Percentiles rank a stretch among this genome's conserved stretches.
Evolutionary conservation across 2,329 filamentous ascomycete genomes (phyloP).

Genomic region (Alternaria dauci): DNA sequence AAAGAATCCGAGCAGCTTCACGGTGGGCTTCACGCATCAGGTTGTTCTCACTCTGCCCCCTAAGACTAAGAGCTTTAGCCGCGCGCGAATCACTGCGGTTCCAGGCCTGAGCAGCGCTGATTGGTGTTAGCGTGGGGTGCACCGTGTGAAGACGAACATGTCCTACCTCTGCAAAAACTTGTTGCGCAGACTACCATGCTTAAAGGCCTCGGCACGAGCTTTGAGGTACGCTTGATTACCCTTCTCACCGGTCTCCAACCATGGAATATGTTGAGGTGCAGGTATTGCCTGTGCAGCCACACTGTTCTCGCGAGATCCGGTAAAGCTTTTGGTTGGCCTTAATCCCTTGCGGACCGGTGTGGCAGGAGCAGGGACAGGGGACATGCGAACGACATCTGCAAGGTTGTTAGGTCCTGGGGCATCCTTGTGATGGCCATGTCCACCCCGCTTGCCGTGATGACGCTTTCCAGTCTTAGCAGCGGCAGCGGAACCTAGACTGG

Average conservation of each 20-base stretch:
- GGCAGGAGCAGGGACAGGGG: constrained; percentile 78
- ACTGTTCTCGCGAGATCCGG: constrained; percentile 77
- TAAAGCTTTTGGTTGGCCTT: constrained; percentile 71
- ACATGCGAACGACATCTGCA: constrained; percentile 95
- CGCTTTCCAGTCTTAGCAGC: constrained; percentile 82
- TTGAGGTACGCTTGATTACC: constrained; percentile 96
- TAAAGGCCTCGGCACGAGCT: constrained; percentile 93
- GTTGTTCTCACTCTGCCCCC: constrained; percentile 95
- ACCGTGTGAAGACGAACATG: background rate
- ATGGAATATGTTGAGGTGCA: constrained; percentile 90
- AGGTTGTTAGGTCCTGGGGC: constrained; percentile 72
- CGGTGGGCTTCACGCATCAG: constrained; percentile 97
- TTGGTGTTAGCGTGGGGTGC: constrained; percentile 17
- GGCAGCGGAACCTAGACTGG: constrained; percentile 79
- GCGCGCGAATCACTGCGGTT: constrained; percentile 96
- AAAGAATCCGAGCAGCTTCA: constrained; percentile 88
- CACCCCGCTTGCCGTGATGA: constrained; percentile 89
- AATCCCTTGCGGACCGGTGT: constrained; percentile 65
- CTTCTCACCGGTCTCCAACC: constrained; percentile 90
- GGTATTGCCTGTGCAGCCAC: constrained; percentile 83
- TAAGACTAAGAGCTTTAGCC: constrained; percentile 90
- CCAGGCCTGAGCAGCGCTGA: constrained; percentile 94
- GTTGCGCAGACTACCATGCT: constrained; percentile 93
- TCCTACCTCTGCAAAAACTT: constrained; percentile 91
- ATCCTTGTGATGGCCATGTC: constrained; percentile 70